Percentiles rank a stretch among this genome's conserved stretches.
phyloP scores from a whole-genome alignment of 2,329 filamentous ascomycete genomes.

The Plectosphaerella sp. region DNA sequence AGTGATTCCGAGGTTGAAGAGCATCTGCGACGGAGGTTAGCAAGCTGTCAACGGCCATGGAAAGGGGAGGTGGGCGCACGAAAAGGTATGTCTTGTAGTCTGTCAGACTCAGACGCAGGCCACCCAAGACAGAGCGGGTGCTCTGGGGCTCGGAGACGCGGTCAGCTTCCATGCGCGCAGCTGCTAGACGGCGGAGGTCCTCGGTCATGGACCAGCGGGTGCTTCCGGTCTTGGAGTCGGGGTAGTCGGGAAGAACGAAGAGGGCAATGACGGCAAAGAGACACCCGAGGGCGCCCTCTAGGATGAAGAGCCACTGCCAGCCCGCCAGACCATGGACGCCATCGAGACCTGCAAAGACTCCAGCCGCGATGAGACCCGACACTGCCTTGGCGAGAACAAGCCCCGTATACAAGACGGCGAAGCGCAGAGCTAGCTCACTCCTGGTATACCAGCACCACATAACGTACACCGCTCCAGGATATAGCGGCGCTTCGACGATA shows the following conservation, averaged over 20 bases:
- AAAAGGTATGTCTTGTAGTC: constrained; percentile 3
- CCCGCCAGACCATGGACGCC: neutral
- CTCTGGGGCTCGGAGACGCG: neutral
- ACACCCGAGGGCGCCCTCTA: constrained; percentile 28
- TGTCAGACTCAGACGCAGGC: constrained; percentile 5
- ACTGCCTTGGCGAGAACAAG: neutral
- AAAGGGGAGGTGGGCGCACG: neutral
- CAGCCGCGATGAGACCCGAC: neutral
- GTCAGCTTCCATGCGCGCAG: neutral
- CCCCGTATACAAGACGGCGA: neutral
- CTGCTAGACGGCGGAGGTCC: neutral
- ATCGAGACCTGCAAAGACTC: neutral
- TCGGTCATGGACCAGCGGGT: neutral
- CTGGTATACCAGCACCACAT: constrained; percentile 67
- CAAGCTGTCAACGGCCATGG: neutral
- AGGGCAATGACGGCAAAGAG: constrained; percentile 25
- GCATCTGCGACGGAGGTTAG: neutral
- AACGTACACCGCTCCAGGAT: constrained; percentile 9
- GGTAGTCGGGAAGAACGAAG: constrained; percentile 16
- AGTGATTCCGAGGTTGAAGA: constrained; percentile 4
- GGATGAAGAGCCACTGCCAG: constrained; percentile 17
- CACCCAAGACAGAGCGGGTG: constrained; percentile 11
- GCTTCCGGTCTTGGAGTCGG: neutral
- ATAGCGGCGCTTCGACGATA: constrained; percentile 17
- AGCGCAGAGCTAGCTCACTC: constrained; percentile 46